These are phyloP conservation scores for Trifolium fragiferum DNA, from an alignment of 306 rosid species.

Conservation along the genomic window DNA sequence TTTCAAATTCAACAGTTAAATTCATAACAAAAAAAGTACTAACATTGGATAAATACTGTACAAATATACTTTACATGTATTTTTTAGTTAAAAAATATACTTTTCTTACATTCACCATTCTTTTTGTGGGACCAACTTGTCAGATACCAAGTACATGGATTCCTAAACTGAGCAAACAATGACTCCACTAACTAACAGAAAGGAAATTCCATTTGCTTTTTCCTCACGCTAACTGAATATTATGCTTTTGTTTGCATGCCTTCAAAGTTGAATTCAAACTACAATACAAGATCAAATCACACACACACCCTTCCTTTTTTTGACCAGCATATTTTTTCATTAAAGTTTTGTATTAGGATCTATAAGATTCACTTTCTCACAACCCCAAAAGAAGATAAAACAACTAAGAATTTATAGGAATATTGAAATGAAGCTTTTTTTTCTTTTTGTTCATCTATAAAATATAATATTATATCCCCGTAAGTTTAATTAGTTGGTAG, in stretches of 20 bases:
- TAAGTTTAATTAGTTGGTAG: too few species aligned
- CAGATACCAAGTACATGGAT: slow-evolving; percentile 40
- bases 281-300: slow-evolving; percentile 41
- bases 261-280: slow-evolving; percentile 56
- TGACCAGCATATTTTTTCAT: slow-evolving; percentile 46
- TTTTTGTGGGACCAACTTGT: slow-evolving; percentile 43
- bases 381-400: slow-evolving; percentile 49
- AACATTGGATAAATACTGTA: slow-evolving; percentile 30
- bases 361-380: slow-evolving; percentile 61
- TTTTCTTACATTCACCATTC: slow-evolving; percentile 18
- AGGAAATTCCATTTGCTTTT: slow-evolving; percentile 57
- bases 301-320: slow-evolving; percentile 38
- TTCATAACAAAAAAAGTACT: not conserved
- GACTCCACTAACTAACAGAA: slow-evolving; percentile 53
- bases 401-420: slow-evolving; percentile 11
- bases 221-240: slow-evolving; percentile 38
- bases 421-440: too few species aligned
- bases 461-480: too few species aligned
- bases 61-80: slow-evolving; percentile 20
- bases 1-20: slow-evolving; percentile 21
- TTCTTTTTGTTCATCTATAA: too few species aligned
- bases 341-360: slow-evolving; percentile 45
- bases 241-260: slow-evolving; percentile 58
- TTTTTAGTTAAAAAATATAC: slow-evolving; percentile 27
- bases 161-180: slow-evolving; percentile 52